Base-by-base conservation (phyloP, 148 eudicot genomes). In the Camellia lanceoleosa region DNA sequence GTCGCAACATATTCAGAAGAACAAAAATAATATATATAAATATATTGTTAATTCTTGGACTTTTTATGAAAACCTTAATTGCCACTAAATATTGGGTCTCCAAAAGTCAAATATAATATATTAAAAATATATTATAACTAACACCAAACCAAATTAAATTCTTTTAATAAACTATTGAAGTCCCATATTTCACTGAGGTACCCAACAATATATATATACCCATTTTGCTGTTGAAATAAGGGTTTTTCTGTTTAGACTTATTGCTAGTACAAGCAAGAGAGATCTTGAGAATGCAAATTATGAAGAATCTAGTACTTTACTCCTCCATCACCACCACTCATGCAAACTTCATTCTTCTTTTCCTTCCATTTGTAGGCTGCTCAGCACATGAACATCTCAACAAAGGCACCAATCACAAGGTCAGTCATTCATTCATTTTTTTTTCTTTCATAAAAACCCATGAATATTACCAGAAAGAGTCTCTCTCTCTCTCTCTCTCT, bases 341-440 rank as follows among this genome's bases (percentile, higher is more conserved):
- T 68, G 10, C 66, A 55, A 78, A 9, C 14, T 56, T 55, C 18
- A 41, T 69, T 56, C 63, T 78, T 69, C 74, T 78, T 56, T 3
- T 54, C 14, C 71, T 64, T 1, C 58, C 60, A 64, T 77, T 64
- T 19, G 75, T 78, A 7, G 73, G 72, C 7, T 77, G 80, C 80
- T 77, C 73, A 20, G 42, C 72, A 63, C 71, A 54, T 62, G 79
- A 62, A 61, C 79, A 76, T 7, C 5, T 23, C 81, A 10, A 13
- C 68, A 41, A 68, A 67, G 38, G 52, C 76, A 79, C 7, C 62
- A 69, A 10, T 47, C 75, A 58, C 68, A 79, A 79, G 74, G 81
- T 79, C 9, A 43, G 74, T 70, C 43, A 58, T 44, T 20, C 41
- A 3, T 43, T 30, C 38, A 30, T 30, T 30, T 30, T 10, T 73